Evolutionary conservation across 768 basidiomycete species (phyloP), one percentile per base, ranked within the genome.

Genomic region (Mycena capillaripes): DNA sequence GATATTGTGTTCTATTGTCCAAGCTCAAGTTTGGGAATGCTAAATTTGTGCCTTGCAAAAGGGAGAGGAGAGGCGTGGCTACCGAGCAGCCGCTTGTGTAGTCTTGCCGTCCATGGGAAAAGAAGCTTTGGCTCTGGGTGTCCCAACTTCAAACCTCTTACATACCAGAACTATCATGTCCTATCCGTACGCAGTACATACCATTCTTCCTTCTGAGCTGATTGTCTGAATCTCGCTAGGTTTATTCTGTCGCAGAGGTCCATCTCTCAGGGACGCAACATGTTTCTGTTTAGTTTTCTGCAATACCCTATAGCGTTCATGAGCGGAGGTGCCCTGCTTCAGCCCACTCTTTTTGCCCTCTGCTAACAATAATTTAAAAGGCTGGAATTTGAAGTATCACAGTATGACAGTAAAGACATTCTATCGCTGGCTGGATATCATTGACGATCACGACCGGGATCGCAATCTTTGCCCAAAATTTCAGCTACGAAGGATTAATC

Each of bases 381-480:
- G 40, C 16, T 42, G 40, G 40, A 42, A 42, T 17, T 16, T 42
- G 11, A 10, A 17, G 11, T 16, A 42, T 17, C 40, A 42, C 16
- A 4, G 40, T 16, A 42, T 42, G 11, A 42, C 40, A 4, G 4
- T 12, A 12, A 17, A 10, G 11, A 57, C 56, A 4, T 57, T 57
- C 32, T 57, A 57, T 23, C 56, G 53, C 53, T 56, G 53, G 56
- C 56, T 57, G 17, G 56, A 57, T 19, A 57, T 57, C n/a, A 36
- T 57, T 7, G 56, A 57, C 56, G 56, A 57, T 19, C 32, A 38
- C 32, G 9, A 57, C 56, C 29, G 53, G 17, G 50, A 53, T 29
- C 56, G 36, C 36, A 6, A 6, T 36, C 36, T 12, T 6, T 6
- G 30, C 8, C 21, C 36, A 12, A 21, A 17, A 4, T 30, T 57